A percentile compares a stretch with the other conserved stretches of the same genome.
phyloP scores from a whole-genome alignment of 257 asterid species.

The Scutellaria minor region DNA sequence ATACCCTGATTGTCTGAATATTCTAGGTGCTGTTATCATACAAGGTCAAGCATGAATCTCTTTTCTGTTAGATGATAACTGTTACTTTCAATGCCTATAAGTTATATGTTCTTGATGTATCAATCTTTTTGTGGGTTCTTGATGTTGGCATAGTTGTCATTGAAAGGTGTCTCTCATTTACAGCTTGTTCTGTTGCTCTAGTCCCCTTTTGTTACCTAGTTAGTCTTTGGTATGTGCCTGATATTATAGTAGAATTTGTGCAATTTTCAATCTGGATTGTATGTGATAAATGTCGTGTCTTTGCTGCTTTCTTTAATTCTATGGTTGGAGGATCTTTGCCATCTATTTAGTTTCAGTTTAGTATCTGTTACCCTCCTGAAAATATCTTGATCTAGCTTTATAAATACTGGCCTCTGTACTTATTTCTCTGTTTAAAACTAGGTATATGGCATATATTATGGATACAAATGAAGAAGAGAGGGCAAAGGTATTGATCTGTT shows the following conservation, averaged over 20 bases:
- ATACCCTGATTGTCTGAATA: no score
- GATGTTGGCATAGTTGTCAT: slow-evolving; percentile 3
- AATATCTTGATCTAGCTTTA: slow-evolving; percentile 13
- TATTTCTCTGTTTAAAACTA: slow-evolving; percentile 30
- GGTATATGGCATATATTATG: slow-evolving; percentile 99
- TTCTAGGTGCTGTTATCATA: background rate
- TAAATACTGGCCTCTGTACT: slow-evolving; percentile 18
- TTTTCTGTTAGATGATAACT: background rate
- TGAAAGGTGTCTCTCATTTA: background rate
- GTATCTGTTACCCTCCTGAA: background rate
- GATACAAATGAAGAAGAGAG: slow-evolving; percentile 99
- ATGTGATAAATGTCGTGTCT: background rate
- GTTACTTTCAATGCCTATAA: background rate
- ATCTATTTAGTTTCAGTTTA: slow-evolving; percentile 20
- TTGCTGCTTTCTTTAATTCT: slow-evolving; percentile 9
- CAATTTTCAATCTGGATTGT: slow-evolving; percentile 2
- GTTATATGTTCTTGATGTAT: background rate
- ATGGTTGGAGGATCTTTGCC: slow-evolving; percentile 11
- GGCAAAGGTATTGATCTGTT: slow-evolving; percentile 64
- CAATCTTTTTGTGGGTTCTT: background rate
- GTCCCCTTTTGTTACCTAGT: background rate
- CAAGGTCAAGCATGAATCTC: slow-evolving; percentile 1
- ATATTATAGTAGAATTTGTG: slow-evolving; percentile 1
- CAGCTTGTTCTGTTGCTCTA: slow-evolving; percentile 5
- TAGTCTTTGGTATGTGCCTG: slow-evolving; percentile 7